Conservation (phyloP, 225 moss, liverwort and hornwort genomes). For the Asterella californica region DNA sequence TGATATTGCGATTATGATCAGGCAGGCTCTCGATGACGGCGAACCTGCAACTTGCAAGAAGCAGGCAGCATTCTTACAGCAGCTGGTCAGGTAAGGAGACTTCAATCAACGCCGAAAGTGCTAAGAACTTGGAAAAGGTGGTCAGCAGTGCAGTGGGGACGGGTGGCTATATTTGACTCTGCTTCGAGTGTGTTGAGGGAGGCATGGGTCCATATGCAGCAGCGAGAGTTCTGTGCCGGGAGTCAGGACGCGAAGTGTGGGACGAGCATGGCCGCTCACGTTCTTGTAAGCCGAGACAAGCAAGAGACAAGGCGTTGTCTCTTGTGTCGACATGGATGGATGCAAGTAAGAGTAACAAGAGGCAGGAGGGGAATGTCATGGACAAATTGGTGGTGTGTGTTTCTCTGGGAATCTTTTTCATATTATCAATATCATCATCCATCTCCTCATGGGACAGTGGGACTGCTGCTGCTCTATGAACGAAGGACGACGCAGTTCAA, state of each 20-base stretch:
- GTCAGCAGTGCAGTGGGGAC: not conserved
- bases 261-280: not conserved
- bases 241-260: not conserved
- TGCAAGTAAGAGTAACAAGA: not conserved
- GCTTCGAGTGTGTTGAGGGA: too few species aligned
- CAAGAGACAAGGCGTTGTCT: not conserved
- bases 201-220: too few species aligned
- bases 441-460: not conserved
- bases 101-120: not conserved
- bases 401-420: not conserved
- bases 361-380: not conserved
- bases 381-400: slow-evolving; percentile 2
- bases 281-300: slow-evolving; percentile 4
- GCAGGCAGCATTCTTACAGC: not conserved
- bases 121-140: too few species aligned
- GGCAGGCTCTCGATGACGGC: too few species aligned
- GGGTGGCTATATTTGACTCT: not conserved
- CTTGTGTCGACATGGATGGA: not conserved
- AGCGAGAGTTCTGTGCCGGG: too few species aligned
- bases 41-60: too few species aligned
- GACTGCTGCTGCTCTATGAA: not conserved
- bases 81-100: not conserved
- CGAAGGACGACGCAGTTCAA: not conserved
- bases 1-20: too few species aligned
- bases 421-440: not conserved